Base-by-base conservation (phyloP, 352 stramenopile genomes). In the Stephanocyclus meneghinianus region DNA sequence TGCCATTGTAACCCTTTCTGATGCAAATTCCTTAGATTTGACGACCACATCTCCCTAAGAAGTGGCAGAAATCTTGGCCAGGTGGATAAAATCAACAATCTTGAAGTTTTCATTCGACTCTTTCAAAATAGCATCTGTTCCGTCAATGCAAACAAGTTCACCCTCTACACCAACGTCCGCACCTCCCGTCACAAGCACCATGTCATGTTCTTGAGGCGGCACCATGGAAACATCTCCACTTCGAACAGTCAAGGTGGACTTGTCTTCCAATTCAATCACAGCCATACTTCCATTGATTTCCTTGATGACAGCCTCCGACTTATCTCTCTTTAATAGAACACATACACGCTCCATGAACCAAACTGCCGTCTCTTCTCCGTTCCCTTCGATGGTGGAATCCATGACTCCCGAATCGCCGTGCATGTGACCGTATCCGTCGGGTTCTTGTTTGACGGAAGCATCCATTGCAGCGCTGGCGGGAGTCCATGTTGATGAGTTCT, bases 291-390 rank as follows among this genome's bases (percentile, higher is more conserved):
- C 61, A 78, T 89, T 89, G 44, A 94, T 89, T 30, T 93, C 87
- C 64, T 94, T 94, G 60, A 94, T 92, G 11, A 92, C 80, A 42
- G 81, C 87, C 47, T 78, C 47, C 15, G 65, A 67, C 51, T 85
- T 79, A 67, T 84, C 76, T 42, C 60, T 65, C 48, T 92, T 92
- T 13, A 91, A 56, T 69, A 89, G 77, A 42, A 94, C 81, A 78
- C 83, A 94, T 29, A 94, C 90, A 56, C 89, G 81, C 53, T 94
- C 89, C 87, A 94, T 93, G 48, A 93, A 94, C 90, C 90, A 94
- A 59, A 90, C 84, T 18, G 86, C 79, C 59, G 86, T 85, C 51
- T 93, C 84, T 53, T 90, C 80, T 21, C 67, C 78, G 68, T 75
- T 84, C 16, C 67, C 81, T 50, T 85, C 78, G 53, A 85, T 78